These are phyloP conservation scores for Xerocomellus intermedius DNA, from an alignment of 768 basidiomycete genomes.

Conservation along the genomic window DNA sequence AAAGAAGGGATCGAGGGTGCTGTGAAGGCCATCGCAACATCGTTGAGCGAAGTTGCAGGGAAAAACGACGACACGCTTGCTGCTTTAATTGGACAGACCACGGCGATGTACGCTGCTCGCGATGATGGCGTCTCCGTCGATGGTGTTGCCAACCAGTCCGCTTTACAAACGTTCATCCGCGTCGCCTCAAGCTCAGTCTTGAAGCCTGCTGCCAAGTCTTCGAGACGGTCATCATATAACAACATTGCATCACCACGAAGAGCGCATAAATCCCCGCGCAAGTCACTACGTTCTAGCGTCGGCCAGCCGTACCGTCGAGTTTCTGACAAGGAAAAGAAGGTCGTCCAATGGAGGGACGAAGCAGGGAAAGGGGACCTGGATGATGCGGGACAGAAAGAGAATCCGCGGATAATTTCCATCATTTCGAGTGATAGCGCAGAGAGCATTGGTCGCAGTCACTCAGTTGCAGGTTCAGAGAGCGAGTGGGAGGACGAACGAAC, in stretches of 20 bases:
- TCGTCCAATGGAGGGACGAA: conserved; percentile 86
- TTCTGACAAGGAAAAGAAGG: conserved; percentile 70
- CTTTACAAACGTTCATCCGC: conserved; percentile 42
- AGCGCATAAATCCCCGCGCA: conserved; percentile 60
- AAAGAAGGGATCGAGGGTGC: conserved; percentile 38
- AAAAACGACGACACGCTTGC: conserved; percentile 72
- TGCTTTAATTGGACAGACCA: conserved; percentile 64
- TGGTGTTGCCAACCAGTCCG: conserved; percentile 50
- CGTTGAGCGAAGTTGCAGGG: conserved; percentile 55
- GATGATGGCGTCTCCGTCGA: conserved; percentile 39
- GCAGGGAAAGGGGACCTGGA: conserved; percentile 80
- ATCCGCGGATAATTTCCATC: conserved; percentile 21
- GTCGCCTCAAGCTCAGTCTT: conserved; percentile 49
- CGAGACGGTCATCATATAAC: conserved; percentile 45
- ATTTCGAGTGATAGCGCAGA: conserved; percentile 39
- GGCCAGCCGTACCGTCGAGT: conserved; percentile 60
- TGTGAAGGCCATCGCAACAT: conserved; percentile 48
- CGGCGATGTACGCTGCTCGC: conserved; percentile 52
- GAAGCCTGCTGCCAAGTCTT: conserved; percentile 39
- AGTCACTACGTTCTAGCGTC: conserved; percentile 66
- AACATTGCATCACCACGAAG: conserved; percentile 47
- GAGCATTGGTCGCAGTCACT: conserved; percentile 34
- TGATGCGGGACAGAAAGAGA: conserved; percentile 46
- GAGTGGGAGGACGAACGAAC: conserved; percentile 92
- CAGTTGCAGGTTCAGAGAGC: conserved; percentile 69